Evolutionary conservation across 23 red algal genomes (phyloP).

Genomic region (Porphyridium purpureum): DNA sequence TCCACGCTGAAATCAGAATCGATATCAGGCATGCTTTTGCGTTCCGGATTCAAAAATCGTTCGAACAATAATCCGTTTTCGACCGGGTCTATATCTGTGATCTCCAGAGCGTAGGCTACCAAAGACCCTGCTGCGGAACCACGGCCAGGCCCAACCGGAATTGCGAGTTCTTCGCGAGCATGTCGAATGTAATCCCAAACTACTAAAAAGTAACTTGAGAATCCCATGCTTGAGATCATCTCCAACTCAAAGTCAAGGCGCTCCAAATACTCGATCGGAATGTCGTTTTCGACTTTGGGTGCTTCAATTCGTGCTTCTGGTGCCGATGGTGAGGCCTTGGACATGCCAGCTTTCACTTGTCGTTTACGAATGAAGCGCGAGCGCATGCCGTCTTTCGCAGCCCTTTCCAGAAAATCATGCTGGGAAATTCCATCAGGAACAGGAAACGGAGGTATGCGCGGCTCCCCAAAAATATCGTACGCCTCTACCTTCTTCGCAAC

Average conservation of each 20-base stretch:
- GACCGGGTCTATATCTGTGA: constrained; percentile 90
- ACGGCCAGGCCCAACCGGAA: constrained; percentile 86
- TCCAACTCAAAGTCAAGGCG: constrained; percentile 66
- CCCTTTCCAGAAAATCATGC: too few relatives aligned
- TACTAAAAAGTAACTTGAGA: constrained; percentile 86
- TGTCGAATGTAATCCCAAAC: constrained; percentile 86
- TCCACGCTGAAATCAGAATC: constrained; percentile 85
- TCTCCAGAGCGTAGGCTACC: constrained; percentile 74
- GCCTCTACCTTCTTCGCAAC: constrained; percentile 62
- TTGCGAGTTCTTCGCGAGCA: constrained; percentile 39
- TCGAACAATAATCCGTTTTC: constrained; percentile 78
- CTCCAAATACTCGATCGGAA: constrained; percentile 25
- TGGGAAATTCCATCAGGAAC: constrained; percentile 34
- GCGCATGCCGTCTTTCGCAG: background rate
- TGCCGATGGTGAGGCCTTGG: background rate
- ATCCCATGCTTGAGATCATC: constrained; percentile 65
- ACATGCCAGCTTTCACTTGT: background rate
- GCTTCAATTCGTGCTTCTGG: background rate
- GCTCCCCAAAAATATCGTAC: constrained; percentile 46
- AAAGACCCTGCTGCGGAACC: constrained; percentile 91
- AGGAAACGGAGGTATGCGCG: constrained; percentile 67
- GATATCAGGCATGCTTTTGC: constrained; percentile 84
- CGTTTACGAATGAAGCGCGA: background rate
- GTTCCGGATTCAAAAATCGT: constrained; percentile 84
- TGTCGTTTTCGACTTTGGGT: background rate